phyloP scores from a whole-genome alignment of 257 asterid species.

The Capsicum baccatum region DNA sequence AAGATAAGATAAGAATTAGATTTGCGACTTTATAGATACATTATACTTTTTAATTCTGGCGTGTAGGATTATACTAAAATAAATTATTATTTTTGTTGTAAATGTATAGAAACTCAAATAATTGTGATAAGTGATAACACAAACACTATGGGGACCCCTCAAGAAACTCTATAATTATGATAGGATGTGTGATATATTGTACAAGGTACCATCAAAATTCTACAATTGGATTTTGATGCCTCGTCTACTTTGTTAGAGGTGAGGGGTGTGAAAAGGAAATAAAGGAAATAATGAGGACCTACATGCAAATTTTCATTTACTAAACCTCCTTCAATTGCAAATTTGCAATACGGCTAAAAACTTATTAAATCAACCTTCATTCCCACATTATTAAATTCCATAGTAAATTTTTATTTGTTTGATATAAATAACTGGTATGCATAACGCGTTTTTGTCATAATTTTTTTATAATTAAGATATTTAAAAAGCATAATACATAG shows the following conservation, averaged over 20 bases:
- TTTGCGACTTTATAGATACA: no score
- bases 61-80: no score
- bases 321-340: slow-evolving; percentile 27
- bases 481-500: no score
- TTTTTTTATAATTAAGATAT: no score
- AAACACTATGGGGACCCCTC: slow-evolving; percentile 28
- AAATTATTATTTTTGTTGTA: no score
- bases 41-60: no score
- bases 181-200: slow-evolving; percentile 46
- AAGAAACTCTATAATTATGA: slow-evolving; percentile 39
- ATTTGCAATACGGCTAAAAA: background rate
- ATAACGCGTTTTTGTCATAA: no score
- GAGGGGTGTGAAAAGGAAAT: slow-evolving; percentile 1
- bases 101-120: slow-evolving; percentile 18
- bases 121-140: slow-evolving; percentile 48
- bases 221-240: slow-evolving; percentile 51
- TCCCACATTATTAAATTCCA: no score
- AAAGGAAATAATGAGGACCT: slow-evolving; percentile 51
- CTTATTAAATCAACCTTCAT: no score
- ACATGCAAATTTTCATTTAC: slow-evolving; percentile 33
- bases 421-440: no score
- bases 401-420: no score
- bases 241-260: slow-evolving; percentile 35
- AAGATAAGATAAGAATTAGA: no score
- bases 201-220: slow-evolving; percentile 48